Evolutionary conservation across 352 stramenopile genomes (phyloP).

Genomic region (Globisporangium recalcitrans): DNA sequence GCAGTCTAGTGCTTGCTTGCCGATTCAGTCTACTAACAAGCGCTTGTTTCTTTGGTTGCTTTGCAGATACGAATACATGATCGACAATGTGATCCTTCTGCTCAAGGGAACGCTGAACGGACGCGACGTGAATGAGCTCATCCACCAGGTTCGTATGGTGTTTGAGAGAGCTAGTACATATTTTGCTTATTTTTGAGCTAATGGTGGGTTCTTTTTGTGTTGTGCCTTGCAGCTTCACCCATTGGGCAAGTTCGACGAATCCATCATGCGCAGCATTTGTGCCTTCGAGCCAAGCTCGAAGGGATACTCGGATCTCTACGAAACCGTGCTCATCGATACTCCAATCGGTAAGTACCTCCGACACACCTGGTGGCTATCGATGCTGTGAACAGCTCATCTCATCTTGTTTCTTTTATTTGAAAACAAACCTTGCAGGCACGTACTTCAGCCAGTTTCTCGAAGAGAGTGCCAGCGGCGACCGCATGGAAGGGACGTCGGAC

Average conservation of each 20-base stretch:
- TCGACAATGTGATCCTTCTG: conserved; percentile 99
- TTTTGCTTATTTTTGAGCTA: background rate
- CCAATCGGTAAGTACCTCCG: conserved; percentile 83
- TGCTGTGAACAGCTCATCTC: background rate
- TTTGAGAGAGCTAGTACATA: no score
- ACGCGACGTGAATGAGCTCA: conserved; percentile 96
- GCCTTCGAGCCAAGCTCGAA: conserved; percentile 96
- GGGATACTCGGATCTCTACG: conserved; percentile 98
- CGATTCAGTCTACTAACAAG: background rate
- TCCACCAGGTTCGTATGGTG: conserved; percentile 84
- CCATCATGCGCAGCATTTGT: conserved; percentile 98
- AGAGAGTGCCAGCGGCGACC: conserved; percentile 85
- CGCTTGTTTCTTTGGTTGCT: background rate
- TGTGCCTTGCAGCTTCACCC: conserved; percentile 89
- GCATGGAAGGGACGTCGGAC: conserved; percentile 81
- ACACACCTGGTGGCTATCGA: background rate
- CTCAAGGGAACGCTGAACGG: conserved; percentile 97
- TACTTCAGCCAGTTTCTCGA: conserved; percentile 98
- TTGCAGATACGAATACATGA: conserved; percentile 98
- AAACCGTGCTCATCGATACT: conserved; percentile 99
- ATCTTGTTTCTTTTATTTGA: background rate
- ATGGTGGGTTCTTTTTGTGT: background rate
- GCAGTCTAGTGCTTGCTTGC: background rate
- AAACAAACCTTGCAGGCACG: conserved; percentile 50
- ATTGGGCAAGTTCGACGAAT: conserved; percentile 98